These are phyloP conservation scores for Brasenia schreberi DNA, from an alignment of 164 flowering plant genomes.

Conservation along the genomic window DNA sequence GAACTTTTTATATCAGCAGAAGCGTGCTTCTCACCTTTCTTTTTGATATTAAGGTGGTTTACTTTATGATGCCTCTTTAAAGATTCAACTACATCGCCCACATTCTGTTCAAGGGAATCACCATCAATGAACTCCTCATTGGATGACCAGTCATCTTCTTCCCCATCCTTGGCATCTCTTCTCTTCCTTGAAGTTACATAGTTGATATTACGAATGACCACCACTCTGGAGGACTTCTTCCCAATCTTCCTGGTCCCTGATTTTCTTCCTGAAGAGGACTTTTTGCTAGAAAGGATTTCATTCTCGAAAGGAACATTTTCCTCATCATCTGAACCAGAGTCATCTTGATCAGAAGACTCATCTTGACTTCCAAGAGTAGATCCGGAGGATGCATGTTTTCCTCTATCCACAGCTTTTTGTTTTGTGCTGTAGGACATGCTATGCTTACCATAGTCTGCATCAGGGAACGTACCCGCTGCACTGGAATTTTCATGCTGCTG, in stretches of 20 bases:
- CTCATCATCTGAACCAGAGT: slow-evolving; percentile 37
- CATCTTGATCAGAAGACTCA: slow-evolving; percentile 23
- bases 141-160: slow-evolving; percentile 32
- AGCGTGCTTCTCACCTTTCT: slow-evolving; percentile 22
- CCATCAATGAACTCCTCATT: slow-evolving; percentile 49
- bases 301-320: slow-evolving; percentile 20
- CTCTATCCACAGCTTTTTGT: slow-evolving; percentile 22
- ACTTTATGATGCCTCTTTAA: slow-evolving; percentile 44
- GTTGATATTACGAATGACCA: slow-evolving; percentile 81
- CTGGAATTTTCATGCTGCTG: background rate
- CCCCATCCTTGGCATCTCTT: slow-evolving; percentile 28
- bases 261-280: slow-evolving; percentile 23
- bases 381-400: slow-evolving; percentile 24
- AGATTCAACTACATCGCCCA: slow-evolving; percentile 66
- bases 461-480: slow-evolving; percentile 12
- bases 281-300: slow-evolving; percentile 2
- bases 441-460: slow-evolving; percentile 17
- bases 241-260: slow-evolving; percentile 28
- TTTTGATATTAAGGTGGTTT: slow-evolving; percentile 26
- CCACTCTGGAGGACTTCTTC: slow-evolving; percentile 60
- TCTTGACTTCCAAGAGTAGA: slow-evolving; percentile 19
- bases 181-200: slow-evolving; percentile 54
- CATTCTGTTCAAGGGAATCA: slow-evolving; percentile 47
- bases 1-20: slow-evolving; percentile 7
- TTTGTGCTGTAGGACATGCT: slow-evolving; percentile 30